Evolutionary conservation across 768 basidiomycete genomes (phyloP).

Genomic region (Brasilioporus rufonigricans): DNA sequence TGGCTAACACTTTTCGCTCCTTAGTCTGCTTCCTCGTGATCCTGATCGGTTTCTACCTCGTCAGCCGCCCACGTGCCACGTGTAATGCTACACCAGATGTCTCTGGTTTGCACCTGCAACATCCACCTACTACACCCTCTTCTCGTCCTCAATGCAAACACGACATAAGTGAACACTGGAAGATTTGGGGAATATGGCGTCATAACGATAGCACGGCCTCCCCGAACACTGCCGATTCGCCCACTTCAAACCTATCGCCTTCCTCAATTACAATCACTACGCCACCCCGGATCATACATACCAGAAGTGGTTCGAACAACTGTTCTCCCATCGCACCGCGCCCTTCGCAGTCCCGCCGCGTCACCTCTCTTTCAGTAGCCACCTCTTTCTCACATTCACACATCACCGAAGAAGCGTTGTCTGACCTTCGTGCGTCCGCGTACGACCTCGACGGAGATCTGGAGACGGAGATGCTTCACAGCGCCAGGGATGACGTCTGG

Average conservation of each 20-base stretch:
- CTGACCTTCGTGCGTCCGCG: constrained; percentile 19
- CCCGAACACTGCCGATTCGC: not conserved
- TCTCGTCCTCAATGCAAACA: not conserved
- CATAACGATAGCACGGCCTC: not conserved
- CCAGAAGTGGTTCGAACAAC: not conserved
- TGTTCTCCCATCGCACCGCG: not conserved
- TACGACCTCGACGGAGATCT: constrained; percentile 29
- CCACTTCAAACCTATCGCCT: constrained; percentile 1
- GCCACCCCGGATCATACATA: not conserved
- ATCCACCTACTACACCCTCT: constrained; percentile 1
- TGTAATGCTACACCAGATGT: not conserved
- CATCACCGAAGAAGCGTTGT: constrained; percentile 24
- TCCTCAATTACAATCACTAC: not conserved
- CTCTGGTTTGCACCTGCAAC: not conserved
- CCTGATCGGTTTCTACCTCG: constrained; percentile 28
- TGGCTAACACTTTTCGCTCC: constrained; percentile 11
- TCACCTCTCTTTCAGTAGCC: constrained; percentile 20
- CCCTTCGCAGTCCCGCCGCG: constrained; percentile 15
- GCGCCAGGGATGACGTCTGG: constrained; percentile 21
- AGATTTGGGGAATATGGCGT: constrained; percentile 17
- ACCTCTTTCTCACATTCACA: constrained; percentile 24
- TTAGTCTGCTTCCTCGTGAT: constrained; percentile 25
- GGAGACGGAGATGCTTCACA: constrained; percentile 26
- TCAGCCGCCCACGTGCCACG: constrained; percentile 15
- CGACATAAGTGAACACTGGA: constrained; percentile 11